A percentile compares a stretch with the other conserved stretches of the same genome.
These are phyloP conservation scores for Acarospora socialis DNA, from an alignment of 2,329 filamentous ascomycete species.

Conservation along the genomic window DNA sequence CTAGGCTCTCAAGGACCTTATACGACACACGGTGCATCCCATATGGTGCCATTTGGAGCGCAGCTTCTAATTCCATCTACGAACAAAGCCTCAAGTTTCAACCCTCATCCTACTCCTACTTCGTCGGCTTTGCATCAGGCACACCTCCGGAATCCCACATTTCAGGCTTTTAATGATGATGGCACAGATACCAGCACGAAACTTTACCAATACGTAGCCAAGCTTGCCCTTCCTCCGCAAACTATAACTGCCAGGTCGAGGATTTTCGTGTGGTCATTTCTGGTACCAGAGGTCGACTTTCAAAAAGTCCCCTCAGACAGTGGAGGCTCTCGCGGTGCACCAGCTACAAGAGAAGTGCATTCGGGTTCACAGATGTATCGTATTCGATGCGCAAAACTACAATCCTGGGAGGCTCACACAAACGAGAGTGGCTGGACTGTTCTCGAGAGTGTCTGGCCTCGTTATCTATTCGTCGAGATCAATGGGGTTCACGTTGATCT, in stretches of 20 bases:
- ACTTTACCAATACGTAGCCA: slow-evolving; percentile 24
- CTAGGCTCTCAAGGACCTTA: slow-evolving; percentile 24
- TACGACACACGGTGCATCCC: no score
- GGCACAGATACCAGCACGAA: slow-evolving; percentile 13
- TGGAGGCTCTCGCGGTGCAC: slow-evolving; percentile 16
- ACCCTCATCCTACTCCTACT: slow-evolving; percentile 31
- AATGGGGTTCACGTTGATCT: slow-evolving; percentile 44
- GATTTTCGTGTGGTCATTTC: slow-evolving; percentile 34
- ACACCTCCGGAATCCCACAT: slow-evolving; percentile 39
- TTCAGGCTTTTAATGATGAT: slow-evolving; percentile 20
- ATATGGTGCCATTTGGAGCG: no score
- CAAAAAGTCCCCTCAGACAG: slow-evolving; percentile 24
- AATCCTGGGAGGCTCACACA: slow-evolving; percentile 18
- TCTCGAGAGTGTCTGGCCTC: slow-evolving; percentile 56
- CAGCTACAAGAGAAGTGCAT: slow-evolving; percentile 22
- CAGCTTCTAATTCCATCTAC: background rate
- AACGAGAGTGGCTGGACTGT: slow-evolving; percentile 45
- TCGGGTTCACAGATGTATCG: slow-evolving; percentile 50
- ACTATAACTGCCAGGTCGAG: slow-evolving; percentile 17
- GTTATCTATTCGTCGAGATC: slow-evolving; percentile 51
- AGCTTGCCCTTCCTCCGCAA: slow-evolving; percentile 20
- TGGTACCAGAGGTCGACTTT: slow-evolving; percentile 26
- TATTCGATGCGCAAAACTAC: slow-evolving; percentile 48
- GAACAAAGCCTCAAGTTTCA: background rate
- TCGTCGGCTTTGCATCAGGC: slow-evolving; percentile 43